These are phyloP conservation scores for Dipodascus albidus DNA, from an alignment of 805 yeast species.

Conservation along the genomic window DNA sequence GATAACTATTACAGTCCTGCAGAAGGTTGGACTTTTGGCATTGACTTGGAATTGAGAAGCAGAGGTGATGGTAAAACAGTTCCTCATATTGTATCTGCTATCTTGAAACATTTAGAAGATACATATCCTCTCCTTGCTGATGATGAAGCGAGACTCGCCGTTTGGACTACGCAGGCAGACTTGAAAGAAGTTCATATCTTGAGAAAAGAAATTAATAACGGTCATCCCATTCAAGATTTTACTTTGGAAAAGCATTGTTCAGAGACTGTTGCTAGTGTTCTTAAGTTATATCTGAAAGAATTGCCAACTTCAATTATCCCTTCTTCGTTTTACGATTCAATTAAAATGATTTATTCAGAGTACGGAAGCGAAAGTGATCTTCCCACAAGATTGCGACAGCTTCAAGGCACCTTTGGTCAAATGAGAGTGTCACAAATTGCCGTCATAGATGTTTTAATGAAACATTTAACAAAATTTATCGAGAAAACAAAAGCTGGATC, in stretches of 20 bases:
- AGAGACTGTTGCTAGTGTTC: conserved; percentile 50
- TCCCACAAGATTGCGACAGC: conserved; percentile 41
- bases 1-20: conserved; percentile 71
- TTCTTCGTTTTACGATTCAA: conserved; percentile 48
- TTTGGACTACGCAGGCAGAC: conserved; percentile 61
- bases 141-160: conserved; percentile 54
- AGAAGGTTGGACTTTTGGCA: conserved; percentile 65
- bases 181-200: conserved; percentile 49
- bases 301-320: conserved; percentile 70
- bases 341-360: conserved; percentile 53
- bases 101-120: conserved; percentile 55
- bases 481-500: conserved; percentile 32
- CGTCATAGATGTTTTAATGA: conserved; percentile 66
- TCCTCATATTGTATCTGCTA: conserved; percentile 53
- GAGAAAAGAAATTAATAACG: conserved; percentile 39
- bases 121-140: conserved; percentile 53
- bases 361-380: conserved; percentile 29
- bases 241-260: conserved; percentile 33
- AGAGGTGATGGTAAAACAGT: conserved; percentile 63
- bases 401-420: conserved; percentile 54
- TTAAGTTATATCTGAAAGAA: conserved; percentile 66
- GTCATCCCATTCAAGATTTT: conserved; percentile 18
- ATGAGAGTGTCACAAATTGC: conserved; percentile 64
- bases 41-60: conserved; percentile 59
- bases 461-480: conserved; percentile 60